Conservation (phyloP, 2,329 filamentous ascomycete species). For the Xylaria sp. region DNA sequence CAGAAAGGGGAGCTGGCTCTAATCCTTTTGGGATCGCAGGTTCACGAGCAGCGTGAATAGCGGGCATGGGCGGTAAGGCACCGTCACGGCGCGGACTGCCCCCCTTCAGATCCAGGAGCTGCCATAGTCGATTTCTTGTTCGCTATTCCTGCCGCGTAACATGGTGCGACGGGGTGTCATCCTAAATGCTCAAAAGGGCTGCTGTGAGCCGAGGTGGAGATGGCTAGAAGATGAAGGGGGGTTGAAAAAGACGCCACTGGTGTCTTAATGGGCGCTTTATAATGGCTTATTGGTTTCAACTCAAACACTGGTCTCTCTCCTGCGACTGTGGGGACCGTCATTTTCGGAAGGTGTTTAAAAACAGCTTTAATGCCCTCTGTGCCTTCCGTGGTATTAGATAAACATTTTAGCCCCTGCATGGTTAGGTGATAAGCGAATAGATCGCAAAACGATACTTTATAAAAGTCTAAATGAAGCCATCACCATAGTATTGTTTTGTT, state of each 20-base stretch:
- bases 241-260: conserved; percentile 2
- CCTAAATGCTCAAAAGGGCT: conserved; percentile 29
- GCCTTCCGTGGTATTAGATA: neutral
- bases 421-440: conserved; percentile 6
- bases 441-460: too few relatives aligned
- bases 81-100: neutral
- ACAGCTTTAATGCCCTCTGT: neutral
- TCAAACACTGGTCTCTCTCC: conserved; percentile 13
- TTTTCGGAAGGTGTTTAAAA: conserved; percentile 25
- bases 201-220: conserved; percentile 24
- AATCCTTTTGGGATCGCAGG: conserved; percentile 10
- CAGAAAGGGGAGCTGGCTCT: conserved; percentile 15
- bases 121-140: neutral
- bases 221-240: conserved; percentile 23
- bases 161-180: conserved; percentile 15
- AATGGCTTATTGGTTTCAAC: conserved; percentile 27
- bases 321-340: conserved; percentile 9
- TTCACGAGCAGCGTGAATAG: neutral
- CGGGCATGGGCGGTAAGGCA: neutral
- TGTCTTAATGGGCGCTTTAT: conserved; percentile 23
- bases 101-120: neutral
- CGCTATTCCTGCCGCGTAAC: conserved; percentile 14
- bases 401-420: conserved; percentile 4
- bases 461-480: too few relatives aligned
- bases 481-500: too few relatives aligned